phyloP scores from a whole-genome alignment of 1,139 yeast genomes.

The Debaryomyces singareniensis region DNA sequence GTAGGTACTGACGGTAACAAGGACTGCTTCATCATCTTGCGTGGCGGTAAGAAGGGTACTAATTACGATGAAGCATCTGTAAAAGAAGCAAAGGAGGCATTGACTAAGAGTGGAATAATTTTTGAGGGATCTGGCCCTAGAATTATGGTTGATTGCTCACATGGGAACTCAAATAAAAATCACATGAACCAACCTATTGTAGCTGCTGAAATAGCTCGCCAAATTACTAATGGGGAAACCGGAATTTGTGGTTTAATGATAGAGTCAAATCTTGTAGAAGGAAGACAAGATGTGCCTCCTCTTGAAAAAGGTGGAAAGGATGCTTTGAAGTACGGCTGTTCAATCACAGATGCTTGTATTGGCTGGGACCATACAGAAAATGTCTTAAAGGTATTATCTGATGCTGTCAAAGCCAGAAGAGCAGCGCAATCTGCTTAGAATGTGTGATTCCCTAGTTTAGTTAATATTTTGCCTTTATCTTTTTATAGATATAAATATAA shows the following conservation, averaged over 20 bases:
- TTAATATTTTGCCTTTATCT: too few species aligned
- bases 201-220: constrained; percentile 73
- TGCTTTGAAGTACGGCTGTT: constrained; percentile 77
- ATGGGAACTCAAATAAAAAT: constrained; percentile 89
- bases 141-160: constrained; percentile 97
- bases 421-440: too few species aligned
- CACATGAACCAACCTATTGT: constrained; percentile 91
- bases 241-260: constrained; percentile 92
- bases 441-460: too few species aligned
- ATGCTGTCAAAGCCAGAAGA: constrained; percentile 78
- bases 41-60: constrained; percentile 94
- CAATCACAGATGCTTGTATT: constrained; percentile 96
- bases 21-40: constrained; percentile 82
- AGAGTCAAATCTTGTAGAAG: constrained; percentile 85
- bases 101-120: constrained; percentile 51
- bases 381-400: constrained; percentile 65
- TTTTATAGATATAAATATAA: too few species aligned
- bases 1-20: constrained; percentile 92
- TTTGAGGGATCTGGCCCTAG: constrained; percentile 48
- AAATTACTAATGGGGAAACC: constrained; percentile 68
- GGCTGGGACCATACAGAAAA: constrained; percentile 78
- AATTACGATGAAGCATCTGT: constrained; percentile 79
- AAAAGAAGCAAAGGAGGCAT: constrained; percentile 57
- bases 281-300: constrained; percentile 86
- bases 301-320: constrained; percentile 62